Evolutionary conservation across 2,329 filamentous ascomycete genomes (phyloP).

Genomic region (Tolypocladium paradoxum): DNA sequence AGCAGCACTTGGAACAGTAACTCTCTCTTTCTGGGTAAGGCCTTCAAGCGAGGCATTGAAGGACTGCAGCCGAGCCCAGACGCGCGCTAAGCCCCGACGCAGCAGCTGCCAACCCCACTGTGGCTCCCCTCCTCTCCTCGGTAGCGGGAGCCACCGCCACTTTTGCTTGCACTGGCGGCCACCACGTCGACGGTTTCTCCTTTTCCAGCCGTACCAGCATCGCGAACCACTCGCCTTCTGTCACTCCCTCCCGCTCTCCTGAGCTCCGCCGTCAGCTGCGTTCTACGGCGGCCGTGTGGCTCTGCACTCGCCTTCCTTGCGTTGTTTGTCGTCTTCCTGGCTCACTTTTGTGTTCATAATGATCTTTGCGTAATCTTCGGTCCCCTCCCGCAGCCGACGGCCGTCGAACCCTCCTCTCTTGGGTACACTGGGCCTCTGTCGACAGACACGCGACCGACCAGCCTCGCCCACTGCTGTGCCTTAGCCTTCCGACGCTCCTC

Average conservation of each 20-base stretch:
- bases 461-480: not conserved
- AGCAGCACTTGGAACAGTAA: too few species aligned
- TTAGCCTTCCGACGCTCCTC: not conserved
- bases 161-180: not conserved
- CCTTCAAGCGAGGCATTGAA: too few species aligned
- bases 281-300: not conserved
- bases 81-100: not conserved
- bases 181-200: not conserved
- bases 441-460: not conserved
- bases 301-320: not conserved
- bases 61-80: not conserved
- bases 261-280: not conserved
- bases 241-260: not conserved
- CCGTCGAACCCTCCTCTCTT: not conserved
- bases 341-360: not conserved
- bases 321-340: not conserved
- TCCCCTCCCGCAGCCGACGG: constrained; percentile 3
- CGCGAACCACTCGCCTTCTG: not conserved
- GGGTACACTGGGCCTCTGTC: not conserved
- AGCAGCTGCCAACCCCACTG: not conserved
- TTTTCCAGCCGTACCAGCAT: not conserved
- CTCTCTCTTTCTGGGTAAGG: too few species aligned
- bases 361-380: constrained; percentile 5
- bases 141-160: not conserved
- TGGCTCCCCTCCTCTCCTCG: not conserved